These are phyloP conservation scores for Talaromyces atroroseus DNA, from an alignment of 2,329 filamentous ascomycete species.

Conservation along the genomic window DNA sequence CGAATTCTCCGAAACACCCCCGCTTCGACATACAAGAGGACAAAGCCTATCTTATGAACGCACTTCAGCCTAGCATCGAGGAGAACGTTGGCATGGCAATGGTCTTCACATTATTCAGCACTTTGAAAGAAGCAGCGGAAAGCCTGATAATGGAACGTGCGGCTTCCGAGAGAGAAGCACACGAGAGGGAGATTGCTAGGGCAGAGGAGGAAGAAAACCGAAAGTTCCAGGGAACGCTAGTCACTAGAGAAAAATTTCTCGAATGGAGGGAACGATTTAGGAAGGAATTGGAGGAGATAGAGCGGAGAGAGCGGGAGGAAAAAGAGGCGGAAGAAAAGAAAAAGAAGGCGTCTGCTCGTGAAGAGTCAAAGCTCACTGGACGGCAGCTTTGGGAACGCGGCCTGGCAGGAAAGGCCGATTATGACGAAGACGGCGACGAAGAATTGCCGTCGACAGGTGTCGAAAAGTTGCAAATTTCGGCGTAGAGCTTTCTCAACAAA, in stretches of 20 bases:
- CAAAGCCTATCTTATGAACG: slow-evolving; percentile 65
- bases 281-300: slow-evolving; percentile 72
- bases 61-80: slow-evolving; percentile 69
- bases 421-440: slow-evolving; percentile 62
- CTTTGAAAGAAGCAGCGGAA: slow-evolving; percentile 88
- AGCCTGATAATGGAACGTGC: slow-evolving; percentile 70
- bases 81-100: slow-evolving; percentile 97
- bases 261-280: slow-evolving; percentile 75
- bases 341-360: slow-evolving; percentile 66
- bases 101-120: slow-evolving; percentile 85
- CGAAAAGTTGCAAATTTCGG: slow-evolving; percentile 67
- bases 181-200: slow-evolving; percentile 52
- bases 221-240: slow-evolving; percentile 87
- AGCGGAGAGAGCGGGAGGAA: slow-evolving; percentile 61
- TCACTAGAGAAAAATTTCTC: slow-evolving; percentile 80
- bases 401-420: slow-evolving; percentile 60
- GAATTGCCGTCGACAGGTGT: slow-evolving; percentile 53
- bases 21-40: slow-evolving; percentile 77
- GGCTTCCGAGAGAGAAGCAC: slow-evolving; percentile 53
- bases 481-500: slow-evolving; percentile 28
- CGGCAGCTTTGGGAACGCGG: slow-evolving; percentile 74
- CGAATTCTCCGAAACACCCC: slow-evolving; percentile 63
- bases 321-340: slow-evolving; percentile 73
- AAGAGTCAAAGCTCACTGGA: slow-evolving; percentile 62
- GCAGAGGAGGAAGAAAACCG: slow-evolving; percentile 86